Base-by-base conservation (phyloP, 768 basidiomycete species). In the Lactarius deliciosus region DNA sequence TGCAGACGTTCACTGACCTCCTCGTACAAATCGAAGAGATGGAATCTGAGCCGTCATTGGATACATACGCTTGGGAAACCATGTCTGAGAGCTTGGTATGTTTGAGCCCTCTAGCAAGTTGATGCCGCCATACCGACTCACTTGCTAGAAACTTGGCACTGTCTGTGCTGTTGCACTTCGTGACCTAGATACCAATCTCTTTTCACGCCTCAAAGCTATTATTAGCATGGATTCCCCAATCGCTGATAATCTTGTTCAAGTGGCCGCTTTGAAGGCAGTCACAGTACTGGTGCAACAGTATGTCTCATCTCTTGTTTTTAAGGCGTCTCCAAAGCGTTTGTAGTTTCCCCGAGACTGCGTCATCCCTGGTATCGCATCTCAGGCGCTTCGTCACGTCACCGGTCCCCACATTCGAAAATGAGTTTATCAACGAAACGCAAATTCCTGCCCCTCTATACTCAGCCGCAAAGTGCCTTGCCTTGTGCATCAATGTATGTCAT, bases 11-110 rank as follows among this genome's bases (percentile, higher is more conserved):
- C 73, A 84, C 83, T 10, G 91, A 93, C 69, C 81, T 95, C 43
- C 80, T 91, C 41, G 77, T 82, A 6, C 92, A 94, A 74, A 88
- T 94, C 60, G 86, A 92, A 73, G 90, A 89, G 68, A 87, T 94
- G 86, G 91, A 93, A 16, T 79, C 80, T 4, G 89, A 92, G 66
- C 92, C 91, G 15, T 83, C 89, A 0, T 72, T 88, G 40, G 93
- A 95, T 74, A 91, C 90, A n/a, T 95, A 94, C 76, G 87, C 91
- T 60, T 94, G 89, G 88, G 93, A 95, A 74, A 94, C 93, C 0
- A 88, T 95, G 87, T 91, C 93, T 11, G 93, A 95, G 74, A 90
- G 90, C 70, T 76, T 95, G 82, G 93, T 92, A 71, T 57, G 85
- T 76, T 47, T 54, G 28, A 20, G 11, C 9, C 45, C 18, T 25